A percentile compares a stretch with the other conserved stretches of the same genome.
Conservation (phyloP, 257 asterid species). For the Forsythia viridissima region DNA sequence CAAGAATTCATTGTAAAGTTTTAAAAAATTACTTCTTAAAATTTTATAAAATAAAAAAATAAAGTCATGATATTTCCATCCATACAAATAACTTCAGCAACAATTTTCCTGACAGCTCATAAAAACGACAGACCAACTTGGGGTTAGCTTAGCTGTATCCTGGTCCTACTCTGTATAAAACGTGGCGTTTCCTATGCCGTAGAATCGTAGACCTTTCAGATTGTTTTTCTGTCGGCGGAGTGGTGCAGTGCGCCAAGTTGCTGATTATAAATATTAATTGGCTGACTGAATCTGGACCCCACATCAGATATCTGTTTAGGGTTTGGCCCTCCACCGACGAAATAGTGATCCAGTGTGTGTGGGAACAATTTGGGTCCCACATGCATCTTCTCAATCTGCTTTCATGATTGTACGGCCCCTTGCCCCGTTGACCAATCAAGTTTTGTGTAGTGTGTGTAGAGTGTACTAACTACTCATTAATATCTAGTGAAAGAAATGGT, state of each 20-base stretch:
- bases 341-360: slow-evolving; percentile 18
- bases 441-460: no score
- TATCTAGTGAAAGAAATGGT: no score
- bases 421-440: background rate
- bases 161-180: slow-evolving; percentile 21
- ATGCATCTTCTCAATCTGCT: background rate
- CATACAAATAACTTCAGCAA: background rate
- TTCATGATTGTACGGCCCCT: background rate
- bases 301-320: background rate
- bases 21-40: no score
- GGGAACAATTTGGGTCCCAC: background rate
- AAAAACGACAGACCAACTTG: slow-evolving; percentile 36
- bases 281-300: slow-evolving; percentile 15
- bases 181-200: slow-evolving; percentile 28
- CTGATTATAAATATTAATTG: slow-evolving; percentile 5
- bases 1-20: no score
- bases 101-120: slow-evolving; percentile 31
- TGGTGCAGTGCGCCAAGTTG: background rate
- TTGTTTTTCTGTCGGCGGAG: slow-evolving; percentile 37
- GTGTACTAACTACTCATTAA: no score
- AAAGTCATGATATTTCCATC: no score
- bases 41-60: no score
- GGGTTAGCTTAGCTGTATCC: slow-evolving; percentile 25
- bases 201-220: slow-evolving; percentile 29
- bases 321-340: slow-evolving; percentile 27